Evolutionary conservation across 352 stramenopile species (phyloP).

Genomic region (Globisporangium paroecandrum): DNA sequence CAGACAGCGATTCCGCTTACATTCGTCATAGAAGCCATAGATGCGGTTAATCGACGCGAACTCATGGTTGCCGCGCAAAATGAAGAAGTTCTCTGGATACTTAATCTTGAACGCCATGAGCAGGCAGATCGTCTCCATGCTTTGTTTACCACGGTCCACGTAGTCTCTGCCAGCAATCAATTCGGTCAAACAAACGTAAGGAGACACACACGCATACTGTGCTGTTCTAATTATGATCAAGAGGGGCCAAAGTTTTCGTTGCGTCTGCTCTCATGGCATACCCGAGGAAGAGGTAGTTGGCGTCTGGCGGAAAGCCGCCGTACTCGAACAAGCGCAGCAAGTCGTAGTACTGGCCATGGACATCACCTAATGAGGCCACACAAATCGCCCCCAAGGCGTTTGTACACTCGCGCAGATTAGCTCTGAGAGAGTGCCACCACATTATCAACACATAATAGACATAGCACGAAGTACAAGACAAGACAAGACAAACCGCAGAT

Average conservation of each 20-base stretch:
- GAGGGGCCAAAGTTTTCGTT: no score
- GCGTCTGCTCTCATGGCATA: slow-evolving; percentile 22
- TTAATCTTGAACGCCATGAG: slow-evolving; percentile 99
- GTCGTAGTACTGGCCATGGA: slow-evolving; percentile 99
- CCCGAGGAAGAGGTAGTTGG: slow-evolving; percentile 64
- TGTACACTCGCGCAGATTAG: not conserved
- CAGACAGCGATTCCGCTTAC: not conserved
- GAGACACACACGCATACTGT: not conserved
- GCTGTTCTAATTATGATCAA: not conserved
- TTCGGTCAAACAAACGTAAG: not conserved
- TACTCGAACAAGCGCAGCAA: slow-evolving; percentile 96
- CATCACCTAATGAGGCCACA: slow-evolving; percentile 54
- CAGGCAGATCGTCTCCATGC: slow-evolving; percentile 97
- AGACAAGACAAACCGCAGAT: slow-evolving; percentile 78
- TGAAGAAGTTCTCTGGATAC: slow-evolving; percentile 97
- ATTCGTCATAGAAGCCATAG: slow-evolving; percentile 71
- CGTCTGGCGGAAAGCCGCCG: slow-evolving; percentile 86
- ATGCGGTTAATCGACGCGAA: slow-evolving; percentile 98
- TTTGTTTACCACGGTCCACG: slow-evolving; percentile 94
- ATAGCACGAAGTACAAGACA: not conserved
- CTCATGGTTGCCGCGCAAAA: slow-evolving; percentile 98
- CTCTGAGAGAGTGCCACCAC: not conserved
- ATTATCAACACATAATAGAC: not conserved
- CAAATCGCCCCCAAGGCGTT: not conserved
- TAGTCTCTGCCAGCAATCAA: slow-evolving; percentile 67